These are phyloP conservation scores for Trichosporon ovoides DNA, from an alignment of 1,284 basidiomycete genomes.

Conservation along the genomic window DNA sequence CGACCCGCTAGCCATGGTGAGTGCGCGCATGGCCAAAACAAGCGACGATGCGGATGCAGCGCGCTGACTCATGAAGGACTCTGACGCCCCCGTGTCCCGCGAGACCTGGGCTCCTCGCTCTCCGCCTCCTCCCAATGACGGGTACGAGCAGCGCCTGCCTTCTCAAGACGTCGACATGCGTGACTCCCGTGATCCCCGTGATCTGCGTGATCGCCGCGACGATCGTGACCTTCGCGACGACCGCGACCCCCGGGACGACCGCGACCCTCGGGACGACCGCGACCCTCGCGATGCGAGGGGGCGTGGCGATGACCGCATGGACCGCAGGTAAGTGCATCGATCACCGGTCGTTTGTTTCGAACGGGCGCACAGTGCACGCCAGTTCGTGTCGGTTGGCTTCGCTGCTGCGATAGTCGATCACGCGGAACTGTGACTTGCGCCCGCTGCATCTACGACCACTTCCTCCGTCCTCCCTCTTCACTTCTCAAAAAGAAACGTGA, in stretches of 20 bases:
- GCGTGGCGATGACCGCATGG: not conserved
- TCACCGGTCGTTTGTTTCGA: not conserved
- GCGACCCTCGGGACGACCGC: not conserved
- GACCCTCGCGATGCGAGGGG: not conserved
- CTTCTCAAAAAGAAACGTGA: not conserved
- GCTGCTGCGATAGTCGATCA: not conserved
- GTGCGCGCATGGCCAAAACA: not conserved
- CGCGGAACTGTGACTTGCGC: not conserved
- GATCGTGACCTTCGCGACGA: not conserved
- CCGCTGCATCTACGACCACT: not conserved
- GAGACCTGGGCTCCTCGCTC: constrained; percentile 42
- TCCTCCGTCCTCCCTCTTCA: not conserved
- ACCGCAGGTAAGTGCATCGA: constrained; percentile 1
- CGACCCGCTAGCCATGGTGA: not conserved
- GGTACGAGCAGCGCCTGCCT: constrained; percentile 18
- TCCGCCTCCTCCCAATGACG: constrained; percentile 11
- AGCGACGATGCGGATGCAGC: not conserved
- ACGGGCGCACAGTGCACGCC: not conserved
- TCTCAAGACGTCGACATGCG: constrained; percentile 14
- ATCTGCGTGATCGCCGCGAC: constrained; percentile 5
- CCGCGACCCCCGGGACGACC: not conserved
- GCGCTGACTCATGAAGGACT: constrained; percentile 11
- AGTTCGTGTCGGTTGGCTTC: not conserved
- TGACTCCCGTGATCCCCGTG: constrained; percentile 4
- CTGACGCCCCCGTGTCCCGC: constrained; percentile 30